These are phyloP conservation scores for Psidium friedrichsthalianum DNA, from an alignment of 345 rosid genomes.

Conservation along the genomic window DNA sequence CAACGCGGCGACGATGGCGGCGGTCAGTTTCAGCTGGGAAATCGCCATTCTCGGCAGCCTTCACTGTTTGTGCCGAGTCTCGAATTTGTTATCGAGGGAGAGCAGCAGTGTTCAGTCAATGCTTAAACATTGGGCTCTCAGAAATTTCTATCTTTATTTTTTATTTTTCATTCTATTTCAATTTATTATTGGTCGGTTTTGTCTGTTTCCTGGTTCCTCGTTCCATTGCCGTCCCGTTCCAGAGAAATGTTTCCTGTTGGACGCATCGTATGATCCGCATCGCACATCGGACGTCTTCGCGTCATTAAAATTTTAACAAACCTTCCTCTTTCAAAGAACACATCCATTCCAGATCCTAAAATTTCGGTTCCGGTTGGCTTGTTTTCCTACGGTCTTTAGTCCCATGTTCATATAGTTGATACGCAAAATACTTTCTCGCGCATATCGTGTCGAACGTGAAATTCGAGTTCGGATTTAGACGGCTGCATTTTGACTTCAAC, in stretches of 20 bases:
- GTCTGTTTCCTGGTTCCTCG: neutral
- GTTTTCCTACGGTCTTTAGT: neutral
- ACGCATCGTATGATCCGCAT: neutral
- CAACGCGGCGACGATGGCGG: neutral
- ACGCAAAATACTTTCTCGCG: neutral
- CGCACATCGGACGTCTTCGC: neutral
- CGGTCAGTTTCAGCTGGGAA: neutral
- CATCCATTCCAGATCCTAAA: neutral
- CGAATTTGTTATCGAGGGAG: neutral
- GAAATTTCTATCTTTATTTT: neutral
- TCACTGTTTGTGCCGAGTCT: neutral
- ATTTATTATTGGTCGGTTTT: neutral
- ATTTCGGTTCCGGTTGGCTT: no score
- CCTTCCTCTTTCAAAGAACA: neutral
- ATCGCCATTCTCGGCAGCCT: neutral
- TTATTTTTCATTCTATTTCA: neutral
- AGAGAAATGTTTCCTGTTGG: neutral
- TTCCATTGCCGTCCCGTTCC: neutral
- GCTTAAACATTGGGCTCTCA: neutral
- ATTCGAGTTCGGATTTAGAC: neutral
- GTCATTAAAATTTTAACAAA: neutral
- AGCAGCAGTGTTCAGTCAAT: neutral
- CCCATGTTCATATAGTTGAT: neutral
- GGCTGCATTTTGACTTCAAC: neutral
- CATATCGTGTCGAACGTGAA: neutral